A percentile compares a stretch with the other conserved stretches of the same genome.
Conservation (phyloP, 176 grass and related monocot species). For the Puya raimondii region DNA sequence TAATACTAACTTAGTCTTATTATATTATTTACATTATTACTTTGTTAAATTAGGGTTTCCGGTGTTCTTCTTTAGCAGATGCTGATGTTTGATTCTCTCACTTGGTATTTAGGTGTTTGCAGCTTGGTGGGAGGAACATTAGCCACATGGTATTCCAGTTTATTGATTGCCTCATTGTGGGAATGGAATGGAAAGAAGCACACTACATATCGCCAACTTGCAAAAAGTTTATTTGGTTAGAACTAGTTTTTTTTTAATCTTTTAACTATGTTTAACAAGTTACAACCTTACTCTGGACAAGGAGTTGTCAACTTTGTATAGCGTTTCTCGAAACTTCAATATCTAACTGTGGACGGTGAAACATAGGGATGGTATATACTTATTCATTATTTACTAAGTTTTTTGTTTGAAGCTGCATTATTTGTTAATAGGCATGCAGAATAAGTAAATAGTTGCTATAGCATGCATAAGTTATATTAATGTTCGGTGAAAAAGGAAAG, state of each 20-base stretch:
- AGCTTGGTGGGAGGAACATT: slow-evolving; percentile 62
- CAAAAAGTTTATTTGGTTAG: slow-evolving; percentile 63
- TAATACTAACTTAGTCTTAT: too few relatives aligned
- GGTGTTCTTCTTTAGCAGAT: not conserved
- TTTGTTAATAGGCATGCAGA: too few relatives aligned
- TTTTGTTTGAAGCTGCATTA: too few relatives aligned
- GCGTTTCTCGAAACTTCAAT: too few relatives aligned
- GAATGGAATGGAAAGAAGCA: slow-evolving; percentile 75
- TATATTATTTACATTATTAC: too few relatives aligned
- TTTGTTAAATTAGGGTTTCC: too few relatives aligned
- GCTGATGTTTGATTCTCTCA: not conserved
- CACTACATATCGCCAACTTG: slow-evolving; percentile 49
- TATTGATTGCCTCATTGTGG: slow-evolving; percentile 59
- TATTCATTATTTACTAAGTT: too few relatives aligned
- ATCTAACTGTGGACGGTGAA: too few relatives aligned
- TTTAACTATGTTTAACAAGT: not conserved
- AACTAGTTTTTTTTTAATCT: not conserved
- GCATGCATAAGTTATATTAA: too few relatives aligned
- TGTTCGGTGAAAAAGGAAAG: too few relatives aligned
- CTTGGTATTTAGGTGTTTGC: slow-evolving; percentile 30
- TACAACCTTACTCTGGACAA: not conserved
- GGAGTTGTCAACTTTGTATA: not conserved
- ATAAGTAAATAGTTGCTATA: too few relatives aligned
- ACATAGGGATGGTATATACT: too few relatives aligned
- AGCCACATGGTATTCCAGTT: slow-evolving; percentile 62